Evolutionary conservation across 1,139 yeast species (phyloP).

Genomic region (Zygoascus meyerae): DNA sequence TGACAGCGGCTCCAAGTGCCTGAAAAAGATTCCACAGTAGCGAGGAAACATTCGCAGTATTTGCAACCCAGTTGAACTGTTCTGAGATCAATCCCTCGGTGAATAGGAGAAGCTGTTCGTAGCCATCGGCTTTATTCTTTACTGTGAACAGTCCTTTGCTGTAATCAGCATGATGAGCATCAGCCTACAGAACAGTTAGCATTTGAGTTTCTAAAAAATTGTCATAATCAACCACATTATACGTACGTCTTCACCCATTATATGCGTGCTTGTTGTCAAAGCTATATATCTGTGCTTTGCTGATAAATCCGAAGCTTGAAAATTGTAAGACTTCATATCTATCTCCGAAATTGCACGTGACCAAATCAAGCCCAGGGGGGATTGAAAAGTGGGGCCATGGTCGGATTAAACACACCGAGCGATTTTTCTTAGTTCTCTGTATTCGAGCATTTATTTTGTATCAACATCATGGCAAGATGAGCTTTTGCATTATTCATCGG

Average conservation of each 20-base stretch:
- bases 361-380: neutral
- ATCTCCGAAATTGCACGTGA: neutral
- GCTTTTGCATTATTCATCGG: no score
- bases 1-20: slow-evolving; percentile 50
- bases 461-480: neutral
- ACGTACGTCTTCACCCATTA: no score
- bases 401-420: neutral
- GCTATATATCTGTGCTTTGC: neutral
- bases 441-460: no score
- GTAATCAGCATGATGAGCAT: slow-evolving; percentile 28
- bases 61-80: slow-evolving; percentile 80
- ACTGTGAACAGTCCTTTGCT: slow-evolving; percentile 15
- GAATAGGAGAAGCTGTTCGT: slow-evolving; percentile 54
- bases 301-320: neutral
- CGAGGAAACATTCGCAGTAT: slow-evolving; percentile 79
- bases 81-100: slow-evolving; percentile 59
- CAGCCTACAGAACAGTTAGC: neutral
- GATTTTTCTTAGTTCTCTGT: no score
- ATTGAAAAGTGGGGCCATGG: no score
- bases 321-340: neutral
- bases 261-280: no score
- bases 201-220: neutral
- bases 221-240: neutral
- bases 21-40: slow-evolving; percentile 84
- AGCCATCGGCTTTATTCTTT: slow-evolving; percentile 47